phyloP scores from a whole-genome alignment of 2,329 filamentous ascomycete species.

The Leptographium galeiforme region DNA sequence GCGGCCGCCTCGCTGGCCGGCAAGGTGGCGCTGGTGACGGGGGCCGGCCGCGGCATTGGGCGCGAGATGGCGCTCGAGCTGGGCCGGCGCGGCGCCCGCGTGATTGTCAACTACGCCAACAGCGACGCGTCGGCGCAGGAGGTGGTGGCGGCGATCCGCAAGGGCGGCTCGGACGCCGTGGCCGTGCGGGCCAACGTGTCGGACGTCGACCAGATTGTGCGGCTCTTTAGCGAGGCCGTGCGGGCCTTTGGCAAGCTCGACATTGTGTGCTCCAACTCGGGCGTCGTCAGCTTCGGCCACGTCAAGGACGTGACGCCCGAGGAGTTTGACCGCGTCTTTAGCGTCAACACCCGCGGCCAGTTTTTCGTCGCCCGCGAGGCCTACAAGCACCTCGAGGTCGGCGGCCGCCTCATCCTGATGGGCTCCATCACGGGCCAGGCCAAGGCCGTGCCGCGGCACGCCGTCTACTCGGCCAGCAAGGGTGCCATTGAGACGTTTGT shows the following conservation, averaged over 20 bases:
- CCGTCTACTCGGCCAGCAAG: constrained; percentile 23
- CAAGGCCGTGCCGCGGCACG: constrained; percentile 18
- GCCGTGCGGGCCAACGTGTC: constrained; percentile 21
- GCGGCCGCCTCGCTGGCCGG: constrained; percentile 15
- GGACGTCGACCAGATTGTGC: constrained; percentile 17
- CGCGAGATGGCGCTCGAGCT: constrained; percentile 41
- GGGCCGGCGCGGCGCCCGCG: constrained; percentile 18
- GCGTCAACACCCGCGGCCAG: constrained; percentile 44
- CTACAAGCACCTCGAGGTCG: constrained; percentile 46
- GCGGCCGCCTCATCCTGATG: constrained; percentile 52
- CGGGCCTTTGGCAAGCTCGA: constrained; percentile 45
- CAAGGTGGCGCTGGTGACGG: constrained; percentile 18
- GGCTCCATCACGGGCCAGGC: constrained; percentile 39
- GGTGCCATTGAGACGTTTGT: constrained; percentile 22
- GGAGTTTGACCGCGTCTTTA: constrained; percentile 49
- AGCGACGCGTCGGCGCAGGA: constrained; percentile 12
- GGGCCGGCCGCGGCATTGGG: constrained; percentile 41
- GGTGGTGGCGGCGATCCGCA: constrained; percentile 12
- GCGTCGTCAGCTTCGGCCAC: constrained; percentile 45
- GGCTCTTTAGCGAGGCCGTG: constrained; percentile 34
- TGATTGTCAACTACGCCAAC: constrained; percentile 20
- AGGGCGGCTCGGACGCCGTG: constrained; percentile 12
- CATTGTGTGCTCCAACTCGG: constrained; percentile 49
- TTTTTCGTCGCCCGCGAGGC: constrained; percentile 51
- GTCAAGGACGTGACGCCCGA: constrained; percentile 42